phyloP scores from a whole-genome alignment of 805 yeast species.

The Blastobotrys parvus region DNA sequence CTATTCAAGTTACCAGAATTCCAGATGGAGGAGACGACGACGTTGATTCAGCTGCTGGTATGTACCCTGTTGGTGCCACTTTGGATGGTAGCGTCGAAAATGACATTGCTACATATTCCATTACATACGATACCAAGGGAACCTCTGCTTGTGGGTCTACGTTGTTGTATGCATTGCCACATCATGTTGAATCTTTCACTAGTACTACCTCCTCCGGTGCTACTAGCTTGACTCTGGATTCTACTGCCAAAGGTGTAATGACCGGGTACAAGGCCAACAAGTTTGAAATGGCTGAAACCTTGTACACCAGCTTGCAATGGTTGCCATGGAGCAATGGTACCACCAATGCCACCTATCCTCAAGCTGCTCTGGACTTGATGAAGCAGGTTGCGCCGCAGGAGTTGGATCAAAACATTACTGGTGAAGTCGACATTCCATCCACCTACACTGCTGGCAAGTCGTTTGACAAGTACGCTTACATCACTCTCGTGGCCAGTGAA shows the following conservation, averaged over 20 bases:
- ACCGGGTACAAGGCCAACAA: slow-evolving; percentile 29
- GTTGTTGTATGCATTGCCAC: slow-evolving; percentile 60
- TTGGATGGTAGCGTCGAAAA: slow-evolving; percentile 40
- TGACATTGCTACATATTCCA: slow-evolving; percentile 42
- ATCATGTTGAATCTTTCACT: slow-evolving; percentile 44
- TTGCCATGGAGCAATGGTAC: slow-evolving; percentile 45
- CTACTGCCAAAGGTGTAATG: slow-evolving; percentile 40
- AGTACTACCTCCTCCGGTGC: slow-evolving; percentile 23
- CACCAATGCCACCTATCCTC: slow-evolving; percentile 25
- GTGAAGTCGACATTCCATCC: slow-evolving; percentile 62
- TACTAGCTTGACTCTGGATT: slow-evolving; percentile 33
- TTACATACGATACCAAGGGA: slow-evolving; percentile 44
- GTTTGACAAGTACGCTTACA: slow-evolving; percentile 83
- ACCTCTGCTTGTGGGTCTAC: slow-evolving; percentile 34
- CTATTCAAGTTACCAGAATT: slow-evolving; percentile 54
- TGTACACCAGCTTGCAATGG: slow-evolving; percentile 40
- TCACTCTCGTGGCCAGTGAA: slow-evolving; percentile 62
- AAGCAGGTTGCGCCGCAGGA: slow-evolving; percentile 47
- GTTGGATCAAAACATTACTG: slow-evolving; percentile 45
- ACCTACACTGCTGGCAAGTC: slow-evolving; percentile 89
- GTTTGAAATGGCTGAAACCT: slow-evolving; percentile 28
- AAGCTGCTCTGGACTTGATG: slow-evolving; percentile 30
- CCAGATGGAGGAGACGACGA: slow-evolving; percentile 24
- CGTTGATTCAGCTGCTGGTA: slow-evolving; percentile 64
- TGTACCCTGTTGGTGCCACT: slow-evolving; percentile 44